Base-by-base conservation (phyloP, 2,329 filamentous ascomycete genomes). In the Stachybotrys echinatus region DNA sequence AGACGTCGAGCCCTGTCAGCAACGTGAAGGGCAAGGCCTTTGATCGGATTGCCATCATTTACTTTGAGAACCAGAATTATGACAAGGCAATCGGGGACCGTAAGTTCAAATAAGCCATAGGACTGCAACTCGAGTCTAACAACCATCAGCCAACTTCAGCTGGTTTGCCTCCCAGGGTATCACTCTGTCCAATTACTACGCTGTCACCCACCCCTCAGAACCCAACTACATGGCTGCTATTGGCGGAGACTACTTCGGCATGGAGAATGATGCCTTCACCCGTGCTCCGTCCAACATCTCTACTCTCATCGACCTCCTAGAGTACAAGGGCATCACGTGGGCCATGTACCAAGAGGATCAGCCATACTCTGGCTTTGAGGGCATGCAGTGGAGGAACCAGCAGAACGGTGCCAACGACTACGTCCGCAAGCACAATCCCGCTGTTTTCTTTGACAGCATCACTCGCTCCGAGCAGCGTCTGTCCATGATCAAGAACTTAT, bases 401-500 rank as follows among this genome's bases (percentile, higher is more conserved):
- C 54, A 80, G 57, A 88, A 78, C 3, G 78, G 80, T 23, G 76
- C 78, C 45, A 88, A 91, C 60, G 82, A 86, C 70, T 94, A 94
- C 63, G 88, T 92, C 7, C 84, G 89, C 62, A 92, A 94, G 71
- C 89, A 94, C 72, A 90, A 92, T 67, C 73, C 80, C 45, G 69
- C 76, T 17, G 71, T 92, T 50, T 73, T 86, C 49, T 89, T 81
- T 68, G 78, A 90, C 63, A 81, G 79, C 34, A 75, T 88, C 47
- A 77, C 84, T 51, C 72, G 75, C 48, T 77, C 76, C 46, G 65
- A 74, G 23, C 74, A 81, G 19, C 83, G 87, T 22, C 73, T 88
- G 1, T 75, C 79, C 6, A 76, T 83, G 62, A 85, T 88, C 67
- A 92, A 92, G 76, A 91, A 89, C 69, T 73, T 89, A 51, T 70